Percentiles rank a stretch among this genome's conserved stretches.
These are phyloP conservation scores for Sclerospora graminicola DNA, from an alignment of 352 stramenopile genomes.

Conservation along the genomic window DNA sequence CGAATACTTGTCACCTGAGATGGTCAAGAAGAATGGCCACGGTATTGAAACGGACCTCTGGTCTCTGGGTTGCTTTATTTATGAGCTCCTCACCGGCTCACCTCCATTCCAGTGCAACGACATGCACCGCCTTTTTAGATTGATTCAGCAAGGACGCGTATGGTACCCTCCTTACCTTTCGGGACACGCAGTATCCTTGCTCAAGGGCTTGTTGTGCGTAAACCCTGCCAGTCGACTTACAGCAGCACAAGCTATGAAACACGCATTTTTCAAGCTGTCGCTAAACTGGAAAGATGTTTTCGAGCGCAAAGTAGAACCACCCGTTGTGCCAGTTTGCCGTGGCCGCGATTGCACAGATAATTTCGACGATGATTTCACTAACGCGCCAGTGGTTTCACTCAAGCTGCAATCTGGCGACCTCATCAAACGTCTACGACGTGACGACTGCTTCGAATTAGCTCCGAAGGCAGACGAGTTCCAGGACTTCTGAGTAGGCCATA, in stretches of 20 bases:
- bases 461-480: slow-evolving; percentile 20
- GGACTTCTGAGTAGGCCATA: slow-evolving; percentile 14
- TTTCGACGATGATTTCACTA: slow-evolving; percentile 83
- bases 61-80: slow-evolving; percentile 82
- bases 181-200: slow-evolving; percentile 26
- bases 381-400: slow-evolving; percentile 39
- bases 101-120: slow-evolving; percentile 66
- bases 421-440: slow-evolving; percentile 23
- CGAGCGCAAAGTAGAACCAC: slow-evolving; percentile 46
- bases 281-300: slow-evolving; percentile 62
- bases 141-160: slow-evolving; percentile 46
- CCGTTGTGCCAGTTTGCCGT: slow-evolving; percentile 46
- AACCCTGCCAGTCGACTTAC: slow-evolving; percentile 40
- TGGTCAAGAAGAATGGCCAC: slow-evolving; percentile 64
- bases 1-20: slow-evolving; percentile 81
- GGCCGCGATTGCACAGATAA: slow-evolving; percentile 65
- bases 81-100: slow-evolving; percentile 61
- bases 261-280: slow-evolving; percentile 56
- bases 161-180: slow-evolving; percentile 65
- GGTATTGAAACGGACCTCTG: slow-evolving; percentile 78
- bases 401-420: slow-evolving; percentile 21
- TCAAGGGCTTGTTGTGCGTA: slow-evolving; percentile 43
- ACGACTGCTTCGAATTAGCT: slow-evolving; percentile 18
- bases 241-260: slow-evolving; percentile 50
- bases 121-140: slow-evolving; percentile 47